Percentiles rank a stretch among this genome's conserved stretches.
Evolutionary conservation across 768 basidiomycete genomes (phyloP).

Genomic region (Pluteus cervinus): DNA sequence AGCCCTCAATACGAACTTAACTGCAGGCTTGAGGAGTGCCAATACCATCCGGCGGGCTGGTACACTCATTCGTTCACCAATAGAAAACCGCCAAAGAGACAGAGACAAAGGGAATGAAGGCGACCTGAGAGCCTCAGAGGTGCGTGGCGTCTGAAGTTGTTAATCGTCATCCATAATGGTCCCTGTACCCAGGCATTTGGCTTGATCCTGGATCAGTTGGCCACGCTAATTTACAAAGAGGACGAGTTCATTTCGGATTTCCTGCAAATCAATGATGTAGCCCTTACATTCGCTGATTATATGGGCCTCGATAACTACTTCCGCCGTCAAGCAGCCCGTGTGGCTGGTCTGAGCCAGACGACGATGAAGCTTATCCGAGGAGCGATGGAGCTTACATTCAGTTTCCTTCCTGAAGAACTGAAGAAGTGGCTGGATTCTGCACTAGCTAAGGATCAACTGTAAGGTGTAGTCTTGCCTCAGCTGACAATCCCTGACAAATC

Average conservation of each 20-base stretch:
- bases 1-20: slow-evolving; percentile 29
- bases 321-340: slow-evolving; percentile 80
- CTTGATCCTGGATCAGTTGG: slow-evolving; percentile 69
- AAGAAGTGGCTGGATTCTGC: slow-evolving; percentile 82
- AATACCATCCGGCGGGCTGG: slow-evolving; percentile 74
- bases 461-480: slow-evolving; percentile 12
- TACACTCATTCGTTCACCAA: slow-evolving; percentile 75
- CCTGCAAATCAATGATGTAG: slow-evolving; percentile 83
- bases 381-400: slow-evolving; percentile 93
- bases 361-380: slow-evolving; percentile 79
- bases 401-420: slow-evolving; percentile 80
- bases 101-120: slow-evolving; percentile 53
- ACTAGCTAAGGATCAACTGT: slow-evolving; percentile 74
- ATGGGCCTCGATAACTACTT: slow-evolving; percentile 94
- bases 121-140: slow-evolving; percentile 68
- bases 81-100: slow-evolving; percentile 56
- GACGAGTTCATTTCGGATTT: slow-evolving; percentile 89
- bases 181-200: slow-evolving; percentile 74
- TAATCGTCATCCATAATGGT: not conserved
- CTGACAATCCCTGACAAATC: slow-evolving; percentile 1
- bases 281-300: slow-evolving; percentile 92
- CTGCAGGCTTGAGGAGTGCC: slow-evolving; percentile 41
- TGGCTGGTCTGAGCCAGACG: slow-evolving; percentile 55
- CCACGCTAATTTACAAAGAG: slow-evolving; percentile 72
- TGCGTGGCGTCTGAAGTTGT: slow-evolving; percentile 17